phyloP scores from a whole-genome alignment of 768 basidiomycete genomes.

The Termitomyces sp. region DNA sequence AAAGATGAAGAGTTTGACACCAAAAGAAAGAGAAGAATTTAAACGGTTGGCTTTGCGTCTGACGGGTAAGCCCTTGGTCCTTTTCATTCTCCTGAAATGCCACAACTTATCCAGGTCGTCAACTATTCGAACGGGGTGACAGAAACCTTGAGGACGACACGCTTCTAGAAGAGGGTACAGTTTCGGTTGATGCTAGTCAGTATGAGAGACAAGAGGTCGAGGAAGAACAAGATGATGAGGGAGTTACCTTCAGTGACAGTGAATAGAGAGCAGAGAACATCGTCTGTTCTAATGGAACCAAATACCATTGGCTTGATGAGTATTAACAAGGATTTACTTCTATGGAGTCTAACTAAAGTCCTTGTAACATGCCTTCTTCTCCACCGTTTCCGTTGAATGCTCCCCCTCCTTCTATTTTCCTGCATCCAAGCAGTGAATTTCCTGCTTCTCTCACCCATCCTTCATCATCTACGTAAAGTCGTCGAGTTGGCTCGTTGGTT shows the following conservation, averaged over 20 bases:
- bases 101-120: constrained; percentile 60
- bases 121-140: constrained; percentile 81
- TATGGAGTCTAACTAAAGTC: constrained; percentile 33
- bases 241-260: constrained; percentile 80
- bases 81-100: background rate
- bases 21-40: constrained; percentile 84
- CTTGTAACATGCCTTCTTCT: constrained; percentile 54
- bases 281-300: background rate
- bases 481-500: constrained; percentile 20
- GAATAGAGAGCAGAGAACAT: constrained; percentile 42
- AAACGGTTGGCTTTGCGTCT: constrained; percentile 57
- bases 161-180: constrained; percentile 78
- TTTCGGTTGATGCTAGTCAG: constrained; percentile 85
- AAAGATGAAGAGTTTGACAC: constrained; percentile 55
- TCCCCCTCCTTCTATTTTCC: constrained; percentile 47
- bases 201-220: constrained; percentile 68
- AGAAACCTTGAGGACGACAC: constrained; percentile 74
- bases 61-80: constrained; percentile 47
- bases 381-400: constrained; percentile 49
- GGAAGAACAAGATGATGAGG: constrained; percentile 66
- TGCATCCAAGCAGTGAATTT: constrained; percentile 51
- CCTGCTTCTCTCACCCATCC: constrained; percentile 62
- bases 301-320: background rate
- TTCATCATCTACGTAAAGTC: constrained; percentile 41
- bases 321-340: constrained; percentile 12